Evolutionary conservation across 495 filamentous ascomycete species (phyloP).

Genomic region (Neurospora sp.): DNA sequence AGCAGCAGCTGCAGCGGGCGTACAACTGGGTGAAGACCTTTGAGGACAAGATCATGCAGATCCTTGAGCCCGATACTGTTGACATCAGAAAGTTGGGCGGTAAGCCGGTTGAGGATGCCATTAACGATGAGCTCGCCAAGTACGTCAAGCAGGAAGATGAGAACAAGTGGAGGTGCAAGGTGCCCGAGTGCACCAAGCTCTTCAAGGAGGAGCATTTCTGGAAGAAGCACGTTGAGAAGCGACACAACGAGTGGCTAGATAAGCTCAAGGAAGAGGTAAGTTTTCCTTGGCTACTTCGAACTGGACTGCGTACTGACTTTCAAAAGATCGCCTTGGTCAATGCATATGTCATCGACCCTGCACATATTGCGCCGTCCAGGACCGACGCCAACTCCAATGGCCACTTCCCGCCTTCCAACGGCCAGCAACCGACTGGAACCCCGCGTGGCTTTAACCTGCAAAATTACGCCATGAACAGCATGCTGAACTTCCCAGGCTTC

Average conservation of each 20-base stretch:
- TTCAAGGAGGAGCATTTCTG: conserved; percentile 97
- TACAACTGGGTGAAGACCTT: conserved; percentile 99
- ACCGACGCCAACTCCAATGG: conserved; percentile 97
- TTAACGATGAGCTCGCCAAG: conserved; percentile 78
- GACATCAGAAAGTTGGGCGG: conserved; percentile 85
- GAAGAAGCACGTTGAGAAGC: conserved; percentile 96
- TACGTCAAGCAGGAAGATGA: conserved; percentile 95
- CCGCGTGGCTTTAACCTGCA: conserved; percentile 84
- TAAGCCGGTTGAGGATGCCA: conserved; percentile 70
- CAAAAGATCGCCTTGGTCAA: conserved; percentile 75
- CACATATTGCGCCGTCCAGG: conserved; percentile 81
- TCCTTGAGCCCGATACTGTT: conserved; percentile 79
- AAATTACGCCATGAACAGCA: conserved; percentile 44
- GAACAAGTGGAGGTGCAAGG: conserved; percentile 90
- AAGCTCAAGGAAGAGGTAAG: conserved; percentile 73
- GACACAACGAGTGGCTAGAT: conserved; percentile 81
- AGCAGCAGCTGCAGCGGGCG: conserved; percentile 84
- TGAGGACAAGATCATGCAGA: conserved; percentile 89
- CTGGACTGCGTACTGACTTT: neutral
- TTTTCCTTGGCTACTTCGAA: conserved; percentile 1
- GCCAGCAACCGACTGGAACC: conserved; percentile 67
- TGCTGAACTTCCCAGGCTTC: conserved; percentile 46
- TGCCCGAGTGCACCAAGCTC: conserved; percentile 87
- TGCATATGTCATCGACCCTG: conserved; percentile 82
- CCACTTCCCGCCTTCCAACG: conserved; percentile 73